Evolutionary conservation across 2,329 filamentous ascomycete genomes (phyloP).

Genomic region (Colletotrichum sp.): DNA sequence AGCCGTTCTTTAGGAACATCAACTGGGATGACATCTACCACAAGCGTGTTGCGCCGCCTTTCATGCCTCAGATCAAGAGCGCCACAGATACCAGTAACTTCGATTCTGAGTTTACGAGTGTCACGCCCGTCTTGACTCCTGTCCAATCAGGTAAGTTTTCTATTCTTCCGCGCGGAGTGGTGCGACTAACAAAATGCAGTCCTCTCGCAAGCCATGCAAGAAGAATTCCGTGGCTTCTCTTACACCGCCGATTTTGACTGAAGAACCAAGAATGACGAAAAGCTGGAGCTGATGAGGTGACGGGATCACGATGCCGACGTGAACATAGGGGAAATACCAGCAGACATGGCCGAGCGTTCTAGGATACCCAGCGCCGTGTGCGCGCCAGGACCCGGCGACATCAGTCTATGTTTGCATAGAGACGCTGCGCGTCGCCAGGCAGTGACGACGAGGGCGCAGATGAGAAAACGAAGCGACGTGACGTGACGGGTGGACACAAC

Average conservation of each 20-base stretch:
- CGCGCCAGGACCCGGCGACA: not conserved
- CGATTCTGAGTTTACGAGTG: conserved; percentile 97
- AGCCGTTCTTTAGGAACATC: conserved; percentile 96
- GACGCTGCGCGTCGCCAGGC: not conserved
- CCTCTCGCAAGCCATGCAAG: conserved; percentile 97
- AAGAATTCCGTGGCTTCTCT: conserved; percentile 98
- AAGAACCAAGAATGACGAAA: conserved; percentile 15
- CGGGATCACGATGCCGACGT: not conserved
- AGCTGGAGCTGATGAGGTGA: not conserved
- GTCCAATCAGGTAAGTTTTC: conserved; percentile 87
- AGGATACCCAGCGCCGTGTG: not conserved
- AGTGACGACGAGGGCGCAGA: not conserved
- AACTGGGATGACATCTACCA: conserved; percentile 99
- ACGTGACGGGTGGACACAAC: not conserved
- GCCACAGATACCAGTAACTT: conserved; percentile 99
- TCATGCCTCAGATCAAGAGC: conserved; percentile 87
- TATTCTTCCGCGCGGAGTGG: not conserved
- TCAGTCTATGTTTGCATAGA: not conserved
- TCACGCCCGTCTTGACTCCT: conserved; percentile 94
- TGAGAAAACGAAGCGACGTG: not conserved
- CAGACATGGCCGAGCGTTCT: not conserved
- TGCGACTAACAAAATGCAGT: conserved; percentile 57
- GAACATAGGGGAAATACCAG: not conserved
- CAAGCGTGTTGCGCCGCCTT: conserved; percentile 89
- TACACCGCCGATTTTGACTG: conserved; percentile 92